Percentiles rank a stretch among this genome's conserved stretches.
phyloP scores from a whole-genome alignment of 2,329 filamentous ascomycete genomes.

The Dactylellina drechsleri region DNA sequence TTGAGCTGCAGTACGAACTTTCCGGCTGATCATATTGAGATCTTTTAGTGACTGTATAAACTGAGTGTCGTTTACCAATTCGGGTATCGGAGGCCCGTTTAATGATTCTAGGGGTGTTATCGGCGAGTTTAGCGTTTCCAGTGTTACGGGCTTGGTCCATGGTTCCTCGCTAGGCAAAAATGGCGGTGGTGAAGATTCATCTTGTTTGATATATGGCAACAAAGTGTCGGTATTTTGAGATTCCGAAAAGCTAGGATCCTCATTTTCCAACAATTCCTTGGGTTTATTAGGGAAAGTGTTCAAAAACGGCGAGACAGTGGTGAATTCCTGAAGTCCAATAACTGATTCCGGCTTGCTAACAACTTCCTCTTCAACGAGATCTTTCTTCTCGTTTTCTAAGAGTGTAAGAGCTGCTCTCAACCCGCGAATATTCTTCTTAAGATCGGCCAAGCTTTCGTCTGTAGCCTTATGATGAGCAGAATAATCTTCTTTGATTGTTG shows the following conservation, averaged over 20 bases:
- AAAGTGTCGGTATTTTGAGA: constrained; percentile 1
- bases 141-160: neutral
- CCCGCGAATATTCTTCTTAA: constrained; percentile 52
- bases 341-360: constrained; percentile 19
- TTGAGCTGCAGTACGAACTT: constrained; percentile 45
- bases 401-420: constrained; percentile 39
- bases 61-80: constrained; percentile 15
- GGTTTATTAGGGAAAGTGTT: constrained; percentile 19
- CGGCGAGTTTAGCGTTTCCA: neutral
- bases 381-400: constrained; percentile 34
- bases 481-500: constrained; percentile 27
- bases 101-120: neutral
- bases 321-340: constrained; percentile 29
- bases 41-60: constrained; percentile 32
- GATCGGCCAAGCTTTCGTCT: constrained; percentile 41
- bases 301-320: constrained; percentile 22
- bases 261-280: constrained; percentile 16
- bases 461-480: constrained; percentile 38
- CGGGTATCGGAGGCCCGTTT: neutral
- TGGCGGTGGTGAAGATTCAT: constrained; percentile 24
- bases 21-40: constrained; percentile 34
- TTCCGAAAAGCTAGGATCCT: constrained; percentile 5
- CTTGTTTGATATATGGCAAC: constrained; percentile 32
- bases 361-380: constrained; percentile 15
- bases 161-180: constrained; percentile 12